A percentile compares a stretch with the other conserved stretches of the same genome.
Evolutionary conservation across 75 land plant genomes (phyloP).

Genomic region (Chamaecyparis obtusa): DNA sequence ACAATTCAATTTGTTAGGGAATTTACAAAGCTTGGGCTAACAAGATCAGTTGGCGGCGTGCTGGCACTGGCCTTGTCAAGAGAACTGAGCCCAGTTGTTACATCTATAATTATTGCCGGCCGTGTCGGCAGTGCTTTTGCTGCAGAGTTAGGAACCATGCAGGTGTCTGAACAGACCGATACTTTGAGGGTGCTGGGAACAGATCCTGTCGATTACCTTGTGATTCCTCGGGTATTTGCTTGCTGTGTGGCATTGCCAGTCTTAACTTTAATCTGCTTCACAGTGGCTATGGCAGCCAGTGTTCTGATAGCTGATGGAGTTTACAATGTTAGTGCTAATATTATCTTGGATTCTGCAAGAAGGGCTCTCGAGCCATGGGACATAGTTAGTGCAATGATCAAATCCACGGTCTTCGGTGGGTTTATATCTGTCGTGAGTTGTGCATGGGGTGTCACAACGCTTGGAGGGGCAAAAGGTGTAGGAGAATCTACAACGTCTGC

Average conservation of each 20-base stretch:
- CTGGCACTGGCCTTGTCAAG: conserved; percentile 83
- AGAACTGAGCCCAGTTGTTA: conserved; percentile 90
- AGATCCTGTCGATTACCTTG: conserved; percentile 85
- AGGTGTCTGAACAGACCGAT: conserved; percentile 95
- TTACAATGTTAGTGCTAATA: conserved; percentile 83
- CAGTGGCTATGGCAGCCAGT: conserved; percentile 86
- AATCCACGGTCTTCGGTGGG: conserved; percentile 83
- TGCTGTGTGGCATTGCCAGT: conserved; percentile 74
- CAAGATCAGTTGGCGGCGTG: conserved; percentile 89
- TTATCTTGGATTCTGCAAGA: conserved; percentile 86
- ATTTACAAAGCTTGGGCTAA: conserved; percentile 83
- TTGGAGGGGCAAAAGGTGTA: conserved; percentile 96
- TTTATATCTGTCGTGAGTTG: conserved; percentile 90
- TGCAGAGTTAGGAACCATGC: conserved; percentile 97
- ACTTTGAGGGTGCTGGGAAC: conserved; percentile 83
- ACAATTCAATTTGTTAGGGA: conserved; percentile 96
- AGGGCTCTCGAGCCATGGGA: conserved; percentile 91
- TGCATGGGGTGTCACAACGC: conserved; percentile 90
- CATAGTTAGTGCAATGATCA: conserved; percentile 85
- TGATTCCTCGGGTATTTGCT: conserved; percentile 89
- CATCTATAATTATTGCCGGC: conserved; percentile 83
- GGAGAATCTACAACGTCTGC: conserved; percentile 98
- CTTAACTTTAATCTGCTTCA: conserved; percentile 79
- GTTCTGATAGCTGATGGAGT: conserved; percentile 86
- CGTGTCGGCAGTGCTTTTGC: conserved; percentile 91